Base-by-base conservation (phyloP, 169 alveolate species). In the Plasmodium fragile region DNA sequence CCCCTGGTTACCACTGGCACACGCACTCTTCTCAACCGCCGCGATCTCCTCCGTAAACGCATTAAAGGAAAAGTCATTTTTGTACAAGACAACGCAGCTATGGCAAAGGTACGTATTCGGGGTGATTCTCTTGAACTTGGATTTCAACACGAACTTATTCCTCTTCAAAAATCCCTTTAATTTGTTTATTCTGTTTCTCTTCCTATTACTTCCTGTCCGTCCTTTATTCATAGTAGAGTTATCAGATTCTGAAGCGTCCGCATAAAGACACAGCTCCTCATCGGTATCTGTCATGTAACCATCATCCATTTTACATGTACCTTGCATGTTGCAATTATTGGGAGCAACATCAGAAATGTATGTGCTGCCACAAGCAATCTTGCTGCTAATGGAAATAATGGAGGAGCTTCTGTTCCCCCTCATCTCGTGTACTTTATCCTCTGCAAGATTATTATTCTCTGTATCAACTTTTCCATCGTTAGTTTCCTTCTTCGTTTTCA, bases 71-170 rank as follows among this genome's bases (percentile, higher is more conserved):
- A 87, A 87, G 34, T 87, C 82, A 65, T 49, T 87, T 39, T 65
- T 65, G 75, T 87, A 87, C 71, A 87, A 59, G 53, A 78, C 13
- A 55, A 87, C 36, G 34, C 93, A 87, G 81, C 45, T 79, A 18
- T 16, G 72, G 71, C 93, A 87, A 25, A 87, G 45, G 55, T 87
- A 87, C 10, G 73, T 13, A 39, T 77, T 77, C n/a, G 93, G 93
- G 30, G 82, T 36, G 49, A 87, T 36, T 71, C 89, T 78, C 89
- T 78, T 87, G 34, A 87, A 87, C 34, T 78, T 87, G 13, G 93
- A 87, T 39, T 87, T 87, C 52, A 87, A 65, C 13, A 59, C 28
- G 6, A 87, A 87, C 4, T 36, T 78, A 18, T 87, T 87, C 18
- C 65, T 87, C 52, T 53, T 87, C 52, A 87, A 78, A 72, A 87